phyloP scores from a whole-genome alignment of 371 early-diverging fungal species.

The Mucor indicus region DNA sequence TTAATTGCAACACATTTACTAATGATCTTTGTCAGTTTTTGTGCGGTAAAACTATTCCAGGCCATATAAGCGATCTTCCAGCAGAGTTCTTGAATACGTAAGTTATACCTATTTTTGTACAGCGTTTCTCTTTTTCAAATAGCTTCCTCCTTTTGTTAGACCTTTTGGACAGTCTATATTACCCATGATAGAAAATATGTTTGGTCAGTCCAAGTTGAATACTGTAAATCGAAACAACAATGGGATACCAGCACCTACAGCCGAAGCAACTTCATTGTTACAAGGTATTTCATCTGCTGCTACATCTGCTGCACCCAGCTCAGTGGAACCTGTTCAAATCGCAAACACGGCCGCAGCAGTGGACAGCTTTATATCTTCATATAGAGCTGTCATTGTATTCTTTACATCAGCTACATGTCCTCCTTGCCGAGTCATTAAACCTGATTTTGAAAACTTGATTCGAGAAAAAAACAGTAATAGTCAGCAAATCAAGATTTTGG shows the following conservation, averaged over 20 bases:
- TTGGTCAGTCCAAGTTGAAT: conserved; percentile 52
- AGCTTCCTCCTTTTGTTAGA: conserved; percentile 21
- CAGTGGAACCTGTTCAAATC: conserved; percentile 20
- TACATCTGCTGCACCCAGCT: conserved; percentile 32
- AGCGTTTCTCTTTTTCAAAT: background rate
- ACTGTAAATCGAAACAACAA: conserved; percentile 11
- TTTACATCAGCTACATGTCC: conserved; percentile 74
- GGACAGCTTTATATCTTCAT: conserved; percentile 34
- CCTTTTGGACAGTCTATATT: conserved; percentile 76
- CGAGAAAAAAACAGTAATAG: conserved; percentile 35
- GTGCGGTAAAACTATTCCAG: conserved; percentile 74
- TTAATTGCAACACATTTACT: conserved; percentile 86
- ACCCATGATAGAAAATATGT: conserved; percentile 81
- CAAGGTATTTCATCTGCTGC: conserved; percentile 40
- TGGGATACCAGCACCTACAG: conserved; percentile 1
- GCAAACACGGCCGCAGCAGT: conserved; percentile 33
- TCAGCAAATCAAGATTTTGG: conserved; percentile 43
- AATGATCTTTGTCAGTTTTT: conserved; percentile 80
- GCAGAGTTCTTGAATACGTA: conserved; percentile 66
- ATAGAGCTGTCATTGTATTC: conserved; percentile 64
- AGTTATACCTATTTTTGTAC: conserved; percentile 14
- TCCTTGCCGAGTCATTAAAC: conserved; percentile 71
- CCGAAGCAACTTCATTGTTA: conserved; percentile 19
- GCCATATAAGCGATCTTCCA: conserved; percentile 71
- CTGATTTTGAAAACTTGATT: conserved; percentile 64